Base-by-base conservation (phyloP, 2,329 filamentous ascomycete species). In the Talaromyces funiculosus region DNA sequence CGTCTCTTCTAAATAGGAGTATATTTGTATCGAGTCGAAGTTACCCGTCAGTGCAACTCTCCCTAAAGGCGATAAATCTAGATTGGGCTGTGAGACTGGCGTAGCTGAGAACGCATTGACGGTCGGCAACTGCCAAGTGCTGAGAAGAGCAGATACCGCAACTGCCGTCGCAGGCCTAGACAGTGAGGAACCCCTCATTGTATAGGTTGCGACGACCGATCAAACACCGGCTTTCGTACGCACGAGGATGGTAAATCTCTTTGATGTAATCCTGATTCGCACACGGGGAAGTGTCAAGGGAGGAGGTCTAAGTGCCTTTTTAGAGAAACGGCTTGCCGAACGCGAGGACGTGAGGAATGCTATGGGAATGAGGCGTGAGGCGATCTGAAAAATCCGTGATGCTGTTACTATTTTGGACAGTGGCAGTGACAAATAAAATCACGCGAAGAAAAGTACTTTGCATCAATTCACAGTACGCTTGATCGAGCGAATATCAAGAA, bases 21-120 rank as follows among this genome's bases (percentile, higher is more conserved):
- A 97, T 40, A 97, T 80, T 12, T 94, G 97, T 68, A 97, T 89
- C 59, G 92, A 90, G 69, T 90, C 86, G 73, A 96, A 99, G 75
- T 97, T 88, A 67, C 94, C 94, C 1, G 86, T 89, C 62, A 99
- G 82, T 59, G 90, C 92, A 66, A 97, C 87, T 67, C 89, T 86
- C 61, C 94, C 94, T 37, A 99, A 80, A 61, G 86, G 79, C 29
- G 83, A 84, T 62, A 96, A 82, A 71, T 96, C 89, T 71, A 99
- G 64, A 14, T 75, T 67, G 16, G 75, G 75, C 35, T 69, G 64
- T 7, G 72, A 67, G 35, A 76, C 69, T 9, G 73, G 64, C 24
- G 71, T 69, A 64, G 76, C 75, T 53, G 72, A 70, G 51, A 76
- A 64, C 35, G 71, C 74, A 64, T 67, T 65, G 59, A 66, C 59